phyloP scores from a whole-genome alignment of 305 asterid species.

The Solanum hybrid region DNA sequence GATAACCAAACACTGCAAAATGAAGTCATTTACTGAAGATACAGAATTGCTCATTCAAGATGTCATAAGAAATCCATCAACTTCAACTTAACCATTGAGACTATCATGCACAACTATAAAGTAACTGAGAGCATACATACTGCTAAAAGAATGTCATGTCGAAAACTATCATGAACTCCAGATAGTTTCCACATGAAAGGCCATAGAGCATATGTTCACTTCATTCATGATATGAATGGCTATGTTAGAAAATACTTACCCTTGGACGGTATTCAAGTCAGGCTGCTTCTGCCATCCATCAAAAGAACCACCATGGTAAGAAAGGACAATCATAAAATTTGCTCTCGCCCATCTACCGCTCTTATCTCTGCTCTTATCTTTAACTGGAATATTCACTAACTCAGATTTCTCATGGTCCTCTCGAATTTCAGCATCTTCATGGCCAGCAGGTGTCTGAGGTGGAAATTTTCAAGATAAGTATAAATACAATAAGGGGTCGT shows the following conservation, averaged over 20 bases:
- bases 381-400: slow-evolving; percentile 23
- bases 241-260: slow-evolving; percentile 28
- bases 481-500: background rate
- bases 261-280: slow-evolving; percentile 76
- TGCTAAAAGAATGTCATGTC: background rate
- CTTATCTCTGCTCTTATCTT: slow-evolving; percentile 48
- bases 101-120: background rate
- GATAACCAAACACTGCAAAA: background rate
- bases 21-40: background rate
- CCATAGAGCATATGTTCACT: background rate
- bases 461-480: slow-evolving; percentile 21
- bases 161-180: background rate
- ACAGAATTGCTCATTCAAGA: background rate
- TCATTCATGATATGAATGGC: background rate
- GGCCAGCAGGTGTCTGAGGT: slow-evolving; percentile 22
- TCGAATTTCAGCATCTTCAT: slow-evolving; percentile 29
- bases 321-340: slow-evolving; percentile 65
- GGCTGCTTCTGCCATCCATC: slow-evolving; percentile 99
- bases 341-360: slow-evolving; percentile 79
- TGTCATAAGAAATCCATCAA: background rate
- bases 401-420: slow-evolving; percentile 38
- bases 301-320: slow-evolving; percentile 85
- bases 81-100: background rate
- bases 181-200: background rate
- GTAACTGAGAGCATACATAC: background rate